These are phyloP conservation scores for Xylaria venustula DNA, from an alignment of 495 filamentous ascomycete genomes.

Conservation along the genomic window DNA sequence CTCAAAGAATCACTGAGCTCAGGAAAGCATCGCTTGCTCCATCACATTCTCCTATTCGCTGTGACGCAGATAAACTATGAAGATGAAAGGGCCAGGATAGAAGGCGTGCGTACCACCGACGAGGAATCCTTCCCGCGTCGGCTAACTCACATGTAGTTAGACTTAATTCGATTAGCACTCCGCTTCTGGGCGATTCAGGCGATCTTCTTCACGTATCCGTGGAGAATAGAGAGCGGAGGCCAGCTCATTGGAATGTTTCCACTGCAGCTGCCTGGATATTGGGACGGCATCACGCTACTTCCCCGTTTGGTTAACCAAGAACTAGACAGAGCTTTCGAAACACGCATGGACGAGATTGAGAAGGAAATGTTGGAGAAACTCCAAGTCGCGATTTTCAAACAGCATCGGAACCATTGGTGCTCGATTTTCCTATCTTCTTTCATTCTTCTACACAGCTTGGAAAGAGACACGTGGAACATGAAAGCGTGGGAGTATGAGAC, in stretches of 20 bases:
- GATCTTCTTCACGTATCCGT: constrained; percentile 7
- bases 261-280: not conserved
- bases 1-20: not conserved
- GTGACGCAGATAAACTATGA: not conserved
- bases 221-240: constrained; percentile 4
- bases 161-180: not conserved
- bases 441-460: constrained; percentile 2
- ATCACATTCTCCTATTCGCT: constrained; percentile 8
- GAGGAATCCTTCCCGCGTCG: not conserved
- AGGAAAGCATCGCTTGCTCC: not conserved
- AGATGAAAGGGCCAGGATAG: not conserved
- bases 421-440: constrained; percentile 2
- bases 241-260: constrained; percentile 7
- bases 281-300: constrained; percentile 6
- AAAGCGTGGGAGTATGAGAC: constrained; percentile 3
- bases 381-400: constrained; percentile 3
- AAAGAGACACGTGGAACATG: constrained; percentile 11
- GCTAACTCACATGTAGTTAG: not conserved
- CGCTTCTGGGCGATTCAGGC: constrained; percentile 8
- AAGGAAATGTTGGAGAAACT: constrained; percentile 1
- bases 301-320: constrained; percentile 10
- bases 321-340: constrained; percentile 7
- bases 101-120: not conserved
- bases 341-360: constrained; percentile 8
- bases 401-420: constrained; percentile 1